phyloP scores from a whole-genome alignment of 345 rosid genomes.

The Eucalyptus tenuipes region DNA sequence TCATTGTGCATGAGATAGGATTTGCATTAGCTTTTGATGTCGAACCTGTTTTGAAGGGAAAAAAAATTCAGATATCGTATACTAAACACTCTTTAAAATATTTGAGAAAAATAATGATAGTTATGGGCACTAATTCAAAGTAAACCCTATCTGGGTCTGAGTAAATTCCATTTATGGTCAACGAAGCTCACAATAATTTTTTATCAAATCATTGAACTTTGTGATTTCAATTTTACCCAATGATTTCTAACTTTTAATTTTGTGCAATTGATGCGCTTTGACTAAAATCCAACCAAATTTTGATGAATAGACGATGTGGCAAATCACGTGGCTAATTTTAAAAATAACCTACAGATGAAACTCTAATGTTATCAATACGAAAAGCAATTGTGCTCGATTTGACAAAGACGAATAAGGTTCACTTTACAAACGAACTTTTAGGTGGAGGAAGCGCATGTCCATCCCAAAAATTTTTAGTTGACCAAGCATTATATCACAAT shows the following conservation, averaged over 20 bases:
- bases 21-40: too few relatives aligned
- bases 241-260: not conserved
- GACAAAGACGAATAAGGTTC: not conserved
- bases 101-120: not conserved
- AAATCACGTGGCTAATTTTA: not conserved
- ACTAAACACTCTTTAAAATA: not conserved
- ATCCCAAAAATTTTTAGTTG: not conserved
- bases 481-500: not conserved
- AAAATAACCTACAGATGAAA: not conserved
- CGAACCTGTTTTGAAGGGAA: too few relatives aligned
- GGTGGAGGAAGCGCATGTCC: not conserved
- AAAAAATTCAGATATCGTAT: too few relatives aligned
- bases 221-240: not conserved
- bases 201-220: not conserved
- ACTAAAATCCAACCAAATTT: not conserved
- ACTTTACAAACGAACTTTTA: not conserved
- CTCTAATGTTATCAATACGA: not conserved
- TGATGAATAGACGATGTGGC: accelerated
- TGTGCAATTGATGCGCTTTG: not conserved
- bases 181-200: not conserved
- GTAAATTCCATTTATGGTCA: not conserved
- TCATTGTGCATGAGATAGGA: not conserved
- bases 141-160: not conserved
- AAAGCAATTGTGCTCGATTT: not conserved
- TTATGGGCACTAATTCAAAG: too few relatives aligned